Evolutionary conservation across 805 yeast genomes (phyloP).

Genomic region (Yamadazyma philogaea): DNA sequence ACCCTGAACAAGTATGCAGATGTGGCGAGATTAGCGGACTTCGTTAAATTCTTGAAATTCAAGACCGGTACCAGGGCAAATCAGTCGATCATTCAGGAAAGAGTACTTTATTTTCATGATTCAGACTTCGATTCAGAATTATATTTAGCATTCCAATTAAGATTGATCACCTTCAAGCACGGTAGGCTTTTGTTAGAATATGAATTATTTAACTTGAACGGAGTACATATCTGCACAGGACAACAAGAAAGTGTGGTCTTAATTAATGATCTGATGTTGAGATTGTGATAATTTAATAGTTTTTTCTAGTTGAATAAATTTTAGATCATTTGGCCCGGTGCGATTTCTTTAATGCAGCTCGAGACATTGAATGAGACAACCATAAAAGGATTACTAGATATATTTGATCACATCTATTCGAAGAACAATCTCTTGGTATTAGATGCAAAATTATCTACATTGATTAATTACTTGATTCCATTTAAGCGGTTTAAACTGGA

Average conservation of each 20-base stretch:
- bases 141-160: conserved; percentile 51
- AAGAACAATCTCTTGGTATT: conserved; percentile 34
- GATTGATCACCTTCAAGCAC: conserved; percentile 47
- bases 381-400: conserved; percentile 9
- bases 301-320: too few relatives aligned
- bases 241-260: conserved; percentile 56
- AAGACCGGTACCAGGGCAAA: neutral
- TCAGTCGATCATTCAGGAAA: conserved; percentile 7
- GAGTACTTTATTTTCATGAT: conserved; percentile 60
- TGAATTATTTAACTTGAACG: conserved; percentile 50
- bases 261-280: conserved; percentile 26
- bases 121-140: conserved; percentile 45
- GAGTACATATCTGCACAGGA: conserved; percentile 55
- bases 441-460: conserved; percentile 46
- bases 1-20: conserved; percentile 9
- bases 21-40: conserved; percentile 9
- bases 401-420: conserved; percentile 21
- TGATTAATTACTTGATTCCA: conserved; percentile 53
- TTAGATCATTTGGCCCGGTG: neutral
- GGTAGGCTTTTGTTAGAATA: conserved; percentile 57
- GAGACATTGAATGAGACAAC: conserved; percentile 8
- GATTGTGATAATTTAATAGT: neutral
- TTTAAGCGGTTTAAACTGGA: conserved; percentile 50
- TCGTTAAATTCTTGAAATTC: neutral
- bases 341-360: conserved; percentile 2